These are phyloP conservation scores for Aulographum hederae DNA, from an alignment of 2,329 filamentous ascomycete genomes.

Conservation along the genomic window DNA sequence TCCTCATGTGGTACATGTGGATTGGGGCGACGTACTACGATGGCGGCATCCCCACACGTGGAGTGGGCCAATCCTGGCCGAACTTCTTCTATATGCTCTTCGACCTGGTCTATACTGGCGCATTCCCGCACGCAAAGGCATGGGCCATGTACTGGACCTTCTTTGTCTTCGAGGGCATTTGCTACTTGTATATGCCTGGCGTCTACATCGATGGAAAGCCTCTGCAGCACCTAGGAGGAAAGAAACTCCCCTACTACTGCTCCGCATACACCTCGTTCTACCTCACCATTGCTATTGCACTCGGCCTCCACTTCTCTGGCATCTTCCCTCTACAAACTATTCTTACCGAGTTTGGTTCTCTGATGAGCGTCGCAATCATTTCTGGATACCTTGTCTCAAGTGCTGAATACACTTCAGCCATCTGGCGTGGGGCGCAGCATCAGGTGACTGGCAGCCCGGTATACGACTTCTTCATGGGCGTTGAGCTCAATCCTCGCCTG, in stretches of 20 bases:
- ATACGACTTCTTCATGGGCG: conserved; percentile 86
- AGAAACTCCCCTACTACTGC: conserved; percentile 89
- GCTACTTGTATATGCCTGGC: conserved; percentile 75
- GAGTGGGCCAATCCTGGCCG: conserved; percentile 42
- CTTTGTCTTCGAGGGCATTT: conserved; percentile 64
- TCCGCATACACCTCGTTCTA: conserved; percentile 80
- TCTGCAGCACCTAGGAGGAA: conserved; percentile 60
- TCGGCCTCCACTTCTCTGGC: conserved; percentile 62
- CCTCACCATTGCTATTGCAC: conserved; percentile 55
- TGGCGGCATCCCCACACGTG: conserved; percentile 57
- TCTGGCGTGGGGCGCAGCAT: conserved; percentile 65
- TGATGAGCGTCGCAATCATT: conserved; percentile 84
- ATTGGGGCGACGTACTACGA: conserved; percentile 85
- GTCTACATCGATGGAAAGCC: conserved; percentile 80
- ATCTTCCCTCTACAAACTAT: conserved; percentile 80
- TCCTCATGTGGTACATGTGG: conserved; percentile 99
- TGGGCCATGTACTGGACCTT: conserved; percentile 95
- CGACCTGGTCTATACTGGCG: conserved; percentile 60
- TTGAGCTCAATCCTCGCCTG: conserved; percentile 72
- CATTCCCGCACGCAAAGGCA: conserved; percentile 64
- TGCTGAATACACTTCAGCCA: conserved; percentile 71
- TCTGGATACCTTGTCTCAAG: conserved; percentile 73
- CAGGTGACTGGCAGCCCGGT: conserved; percentile 73
- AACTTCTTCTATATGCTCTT: conserved; percentile 59
- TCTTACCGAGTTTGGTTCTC: conserved; percentile 84